These are phyloP conservation scores for Oxyria digyna DNA, from an alignment of 148 eudicot genomes.

Conservation along the genomic window DNA sequence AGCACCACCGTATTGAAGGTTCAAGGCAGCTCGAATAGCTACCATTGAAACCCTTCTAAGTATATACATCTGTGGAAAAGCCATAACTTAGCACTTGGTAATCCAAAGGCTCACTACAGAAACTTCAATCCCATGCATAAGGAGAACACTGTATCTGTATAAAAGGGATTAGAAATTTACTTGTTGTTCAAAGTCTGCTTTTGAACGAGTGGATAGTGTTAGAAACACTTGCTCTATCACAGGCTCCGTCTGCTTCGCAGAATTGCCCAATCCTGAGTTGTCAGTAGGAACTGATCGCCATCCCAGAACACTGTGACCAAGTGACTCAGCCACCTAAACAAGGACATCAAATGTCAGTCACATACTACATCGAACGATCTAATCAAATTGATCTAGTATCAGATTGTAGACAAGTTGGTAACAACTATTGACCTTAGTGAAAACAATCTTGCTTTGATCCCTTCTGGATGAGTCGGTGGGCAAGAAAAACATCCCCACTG, in stretches of 20 bases:
- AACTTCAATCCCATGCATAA: background rate
- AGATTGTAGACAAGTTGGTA: background rate
- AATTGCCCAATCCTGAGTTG: slow-evolving; percentile 81
- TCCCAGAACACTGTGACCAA: slow-evolving; percentile 95
- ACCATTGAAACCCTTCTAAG: slow-evolving; percentile 95
- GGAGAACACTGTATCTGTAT: background rate
- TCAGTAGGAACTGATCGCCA: slow-evolving; percentile 95
- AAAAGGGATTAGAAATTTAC: slow-evolving; percentile 19
- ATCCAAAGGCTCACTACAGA: background rate
- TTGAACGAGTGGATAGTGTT: slow-evolving; percentile 62
- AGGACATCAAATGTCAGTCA: background rate
- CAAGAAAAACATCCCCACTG: slow-evolving; percentile 99
- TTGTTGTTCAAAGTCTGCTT: slow-evolving; percentile 90
- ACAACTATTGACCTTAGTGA: slow-evolving; percentile 55
- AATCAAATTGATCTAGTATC: background rate
- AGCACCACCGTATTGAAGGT: slow-evolving; percentile 83
- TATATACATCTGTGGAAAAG: slow-evolving; percentile 67
- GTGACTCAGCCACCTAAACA: slow-evolving; percentile 84
- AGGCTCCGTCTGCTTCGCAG: slow-evolving; percentile 94
- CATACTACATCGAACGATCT: background rate
- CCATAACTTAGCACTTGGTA: background rate
- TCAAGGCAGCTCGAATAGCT: slow-evolving; percentile 92
- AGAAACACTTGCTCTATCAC: slow-evolving; percentile 96
- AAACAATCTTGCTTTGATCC: slow-evolving; percentile 86
- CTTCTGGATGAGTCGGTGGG: slow-evolving; percentile 72